Evolutionary conservation across 2,329 filamentous ascomycete genomes (phyloP).

Genomic region (Karstenula rhodostoma): DNA sequence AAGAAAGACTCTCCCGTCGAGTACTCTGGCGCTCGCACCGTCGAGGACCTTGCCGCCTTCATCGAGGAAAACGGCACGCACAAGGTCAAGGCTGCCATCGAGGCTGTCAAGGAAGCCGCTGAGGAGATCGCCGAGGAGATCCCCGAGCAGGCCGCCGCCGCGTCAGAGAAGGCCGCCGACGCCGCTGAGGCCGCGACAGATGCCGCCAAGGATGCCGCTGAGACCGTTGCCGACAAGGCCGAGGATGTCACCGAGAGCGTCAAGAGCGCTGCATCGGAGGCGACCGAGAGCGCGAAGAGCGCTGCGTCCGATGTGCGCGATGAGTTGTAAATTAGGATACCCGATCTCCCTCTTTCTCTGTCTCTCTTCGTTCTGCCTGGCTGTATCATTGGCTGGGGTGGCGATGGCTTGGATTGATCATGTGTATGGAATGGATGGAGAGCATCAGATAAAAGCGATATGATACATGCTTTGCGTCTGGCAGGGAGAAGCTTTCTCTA

Average conservation of each 20-base stretch:
- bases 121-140: conserved; percentile 48
- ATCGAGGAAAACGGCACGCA: conserved; percentile 95
- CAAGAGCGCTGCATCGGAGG: conserved; percentile 52
- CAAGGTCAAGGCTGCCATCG: conserved; percentile 73
- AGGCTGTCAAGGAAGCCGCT: conserved; percentile 57
- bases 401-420: conserved; percentile 9
- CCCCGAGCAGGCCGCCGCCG: conserved; percentile 50
- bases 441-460: conserved; percentile 16
- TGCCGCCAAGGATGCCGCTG: conserved; percentile 46
- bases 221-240: conserved; percentile 19
- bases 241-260: conserved; percentile 49
- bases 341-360: conserved; percentile 8
- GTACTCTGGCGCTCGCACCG: conserved; percentile 85
- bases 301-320: conserved; percentile 64
- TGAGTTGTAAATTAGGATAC: conserved; percentile 70
- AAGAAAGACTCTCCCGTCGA: conserved; percentile 84
- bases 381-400: not conserved
- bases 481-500: not conserved
- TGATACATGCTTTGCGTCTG: conserved; percentile 16
- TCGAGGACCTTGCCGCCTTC: conserved; percentile 92
- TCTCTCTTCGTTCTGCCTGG: conserved; percentile 11
- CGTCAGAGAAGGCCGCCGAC: conserved; percentile 46
- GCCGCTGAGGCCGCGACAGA: conserved; percentile 29
- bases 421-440: conserved; percentile 12
- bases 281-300: conserved; percentile 48